A percentile compares a stretch with the other conserved stretches of the same genome.
Conservation (phyloP, 257 asterid species). For the Ehretia macrophylla region DNA sequence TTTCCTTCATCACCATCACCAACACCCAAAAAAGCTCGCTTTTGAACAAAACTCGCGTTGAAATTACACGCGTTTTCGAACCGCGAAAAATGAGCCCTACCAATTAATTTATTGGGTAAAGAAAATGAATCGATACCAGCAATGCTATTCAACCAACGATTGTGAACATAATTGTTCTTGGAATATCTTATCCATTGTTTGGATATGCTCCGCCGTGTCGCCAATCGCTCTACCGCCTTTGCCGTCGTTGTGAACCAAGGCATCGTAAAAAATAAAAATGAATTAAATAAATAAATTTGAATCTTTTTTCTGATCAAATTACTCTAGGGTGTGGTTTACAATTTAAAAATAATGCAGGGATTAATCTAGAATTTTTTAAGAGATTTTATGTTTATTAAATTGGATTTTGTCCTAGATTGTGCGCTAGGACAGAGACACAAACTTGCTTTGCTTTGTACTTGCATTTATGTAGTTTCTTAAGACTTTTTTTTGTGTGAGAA, state of each 20-base stretch:
- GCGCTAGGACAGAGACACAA: too few species aligned
- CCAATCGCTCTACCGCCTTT: neutral
- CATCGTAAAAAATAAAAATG: neutral
- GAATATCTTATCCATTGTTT: neutral
- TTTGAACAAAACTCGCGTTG: conserved; percentile 29
- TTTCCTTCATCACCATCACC: conserved; percentile 78
- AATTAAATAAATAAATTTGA: too few species aligned
- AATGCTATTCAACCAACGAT: neutral
- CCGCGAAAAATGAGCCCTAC: conserved; percentile 15
- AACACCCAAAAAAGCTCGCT: conserved; percentile 79
- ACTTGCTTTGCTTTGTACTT: too few species aligned
- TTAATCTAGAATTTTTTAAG: too few species aligned
- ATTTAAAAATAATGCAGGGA: too few species aligned
- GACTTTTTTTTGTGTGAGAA: too few species aligned
- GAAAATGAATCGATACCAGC: conserved; percentile 5
- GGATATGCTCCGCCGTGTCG: neutral
- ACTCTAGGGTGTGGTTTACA: too few species aligned
- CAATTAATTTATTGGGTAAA: conserved; percentile 6
- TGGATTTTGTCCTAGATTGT: too few species aligned
- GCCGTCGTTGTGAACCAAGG: neutral
- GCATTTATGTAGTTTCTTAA: too few species aligned
- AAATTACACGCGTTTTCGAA: neutral
- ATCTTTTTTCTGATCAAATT: too few species aligned
- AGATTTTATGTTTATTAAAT: too few species aligned
- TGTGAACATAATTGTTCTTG: neutral